These are phyloP conservation scores for Diplodia corticola DNA, from an alignment of 2,329 filamentous ascomycete genomes.

Conservation along the genomic window DNA sequence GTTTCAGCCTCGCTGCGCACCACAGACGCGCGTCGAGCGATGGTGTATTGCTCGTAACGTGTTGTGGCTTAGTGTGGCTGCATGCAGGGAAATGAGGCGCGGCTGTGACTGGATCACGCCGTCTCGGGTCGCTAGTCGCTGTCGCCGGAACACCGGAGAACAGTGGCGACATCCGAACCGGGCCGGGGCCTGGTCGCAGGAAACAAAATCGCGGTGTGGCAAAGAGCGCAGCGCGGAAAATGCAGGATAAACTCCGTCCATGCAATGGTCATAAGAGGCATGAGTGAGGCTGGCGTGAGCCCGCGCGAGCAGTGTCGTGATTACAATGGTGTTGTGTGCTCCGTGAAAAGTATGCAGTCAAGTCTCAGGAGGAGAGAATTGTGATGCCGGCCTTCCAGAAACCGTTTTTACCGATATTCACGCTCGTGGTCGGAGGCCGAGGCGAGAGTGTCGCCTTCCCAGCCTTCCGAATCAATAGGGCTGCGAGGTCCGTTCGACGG, in stretches of 20 bases:
- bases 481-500: slow-evolving; percentile 51
- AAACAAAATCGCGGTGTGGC: slow-evolving; percentile 4
- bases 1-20: slow-evolving; percentile 1
- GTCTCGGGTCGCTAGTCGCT: neutral
- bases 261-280: slow-evolving; percentile 23
- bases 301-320: slow-evolving; percentile 7
- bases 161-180: neutral
- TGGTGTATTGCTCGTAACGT: neutral
- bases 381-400: slow-evolving; percentile 6
- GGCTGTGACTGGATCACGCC: neutral
- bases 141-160: slow-evolving; percentile 4
- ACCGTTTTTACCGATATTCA: slow-evolving; percentile 21
- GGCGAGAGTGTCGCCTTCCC: slow-evolving; percentile 59
- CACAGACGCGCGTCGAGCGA: neutral
- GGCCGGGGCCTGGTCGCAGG: slow-evolving; percentile 3
- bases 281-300: slow-evolving; percentile 15
- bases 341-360: neutral
- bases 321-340: neutral
- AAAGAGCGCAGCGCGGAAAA: slow-evolving; percentile 11
- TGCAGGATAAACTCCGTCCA: slow-evolving; percentile 23
- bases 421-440: slow-evolving; percentile 45
- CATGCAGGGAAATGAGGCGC: neutral
- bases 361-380: neutral
- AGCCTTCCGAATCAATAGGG: slow-evolving; percentile 57
- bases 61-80: slow-evolving; percentile 12